Evolutionary conservation across 768 basidiomycete genomes (phyloP), one percentile per base, ranked within the genome.

Genomic region (Pisolithus microcarpus): DNA sequence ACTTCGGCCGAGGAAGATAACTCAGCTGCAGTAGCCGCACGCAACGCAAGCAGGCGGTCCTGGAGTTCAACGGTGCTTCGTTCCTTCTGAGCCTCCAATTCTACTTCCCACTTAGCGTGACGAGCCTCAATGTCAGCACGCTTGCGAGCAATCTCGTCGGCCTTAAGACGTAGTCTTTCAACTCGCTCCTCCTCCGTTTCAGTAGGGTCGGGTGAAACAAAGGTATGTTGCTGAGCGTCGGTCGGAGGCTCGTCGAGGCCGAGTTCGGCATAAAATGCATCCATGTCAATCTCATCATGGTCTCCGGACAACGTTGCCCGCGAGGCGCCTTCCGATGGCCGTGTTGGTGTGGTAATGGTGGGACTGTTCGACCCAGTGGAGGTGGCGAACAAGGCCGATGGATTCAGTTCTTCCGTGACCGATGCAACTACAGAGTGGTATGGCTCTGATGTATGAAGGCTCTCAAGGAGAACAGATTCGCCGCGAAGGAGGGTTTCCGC

Each of bases 31-130:
- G 80, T 81, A 1, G 65, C 68, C 28, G 72, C 72, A 24, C 87
- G 72, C 52, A 82, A 56, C 2, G 68, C 65, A 3, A 65, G 65
- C 24, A 90, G 64, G 2, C 67, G 62, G 46, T 66, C 73, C 28
- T 76, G 71, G 13, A 90, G 70, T 9, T 70, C 67, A 45, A 70
- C 68, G 39, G 73, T 75, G n/a, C 66, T 48, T 23, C 37, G 62
- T n/a, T 68, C 68, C 38, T 76, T 70, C 7, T 61, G 58, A 18
- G 57, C 62, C 7, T 65, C 61, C 15, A 84, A 65, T 43, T 75
- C 65, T 31, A 71, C 69, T 39, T 84, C 73, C 84, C 85, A 88
- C 31, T 76, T 71, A 16, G 66, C 58, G 60, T 91, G 87, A 10
- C 87, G 79, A 6, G 53, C 64, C 43, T 74, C 75, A 49, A 91